Conservation (phyloP, 129 eudicot genomes). For the Tanacetum coccineum region DNA sequence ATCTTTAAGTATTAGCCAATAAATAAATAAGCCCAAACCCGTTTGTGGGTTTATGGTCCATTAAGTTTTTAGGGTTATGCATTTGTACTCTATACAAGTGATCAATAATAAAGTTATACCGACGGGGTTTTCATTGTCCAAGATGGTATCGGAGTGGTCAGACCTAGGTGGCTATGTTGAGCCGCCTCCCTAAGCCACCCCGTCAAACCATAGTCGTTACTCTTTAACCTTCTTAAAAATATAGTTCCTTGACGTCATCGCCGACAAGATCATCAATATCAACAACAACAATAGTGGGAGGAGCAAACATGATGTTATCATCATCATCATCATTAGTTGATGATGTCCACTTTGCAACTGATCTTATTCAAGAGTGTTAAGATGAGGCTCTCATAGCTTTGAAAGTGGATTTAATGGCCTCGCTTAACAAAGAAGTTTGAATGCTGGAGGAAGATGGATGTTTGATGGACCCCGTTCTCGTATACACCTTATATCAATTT, state of each 20-base stretch:
- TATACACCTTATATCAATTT: conserved; percentile 69
- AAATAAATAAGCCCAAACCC: too few relatives aligned
- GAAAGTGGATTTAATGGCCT: conserved; percentile 72
- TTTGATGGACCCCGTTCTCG: conserved; percentile 97
- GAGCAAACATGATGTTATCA: conserved; percentile 26
- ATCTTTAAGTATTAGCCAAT: too few relatives aligned
- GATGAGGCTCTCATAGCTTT: conserved; percentile 74
- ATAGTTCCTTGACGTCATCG: conserved; percentile 57
- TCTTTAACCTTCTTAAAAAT: too few relatives aligned
- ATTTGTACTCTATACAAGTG: too few relatives aligned
- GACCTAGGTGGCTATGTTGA: too few relatives aligned
- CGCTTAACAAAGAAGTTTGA: conserved; percentile 81
- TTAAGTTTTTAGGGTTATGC: too few relatives aligned
- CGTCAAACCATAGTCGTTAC: too few relatives aligned
- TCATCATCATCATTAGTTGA: conserved; percentile 42
- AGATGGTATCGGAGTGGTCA: too few relatives aligned
- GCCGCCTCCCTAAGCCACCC: too few relatives aligned
- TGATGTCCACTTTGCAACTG: conserved; percentile 51
- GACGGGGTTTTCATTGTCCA: too few relatives aligned
- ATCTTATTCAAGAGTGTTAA: conserved; percentile 65
- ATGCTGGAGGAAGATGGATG: conserved; percentile 98
- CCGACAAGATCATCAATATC: conserved; percentile 70
- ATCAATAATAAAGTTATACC: too few relatives aligned
- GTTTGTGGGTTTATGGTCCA: too few relatives aligned
- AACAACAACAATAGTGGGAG: conserved; percentile 56